Base-by-base conservation (phyloP, 805 yeast species). In the Schizosaccharomyces japonicus region DNA sequence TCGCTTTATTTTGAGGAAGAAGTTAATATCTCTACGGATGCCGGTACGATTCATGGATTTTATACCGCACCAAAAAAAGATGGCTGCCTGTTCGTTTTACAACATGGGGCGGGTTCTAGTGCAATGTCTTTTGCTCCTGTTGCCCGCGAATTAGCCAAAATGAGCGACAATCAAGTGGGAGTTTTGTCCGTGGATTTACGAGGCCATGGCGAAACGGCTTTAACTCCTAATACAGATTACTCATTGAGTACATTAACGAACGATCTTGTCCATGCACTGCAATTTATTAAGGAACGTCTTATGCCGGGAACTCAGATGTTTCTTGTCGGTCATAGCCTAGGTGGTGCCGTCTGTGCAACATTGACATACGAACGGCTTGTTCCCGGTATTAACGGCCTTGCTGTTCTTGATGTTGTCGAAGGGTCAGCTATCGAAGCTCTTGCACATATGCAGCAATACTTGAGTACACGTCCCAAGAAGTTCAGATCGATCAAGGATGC, bases 41-140 rank as follows among this genome's bases (percentile, higher is more conserved):
- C n/a, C 13, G 46, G 46, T 15, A 44, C 50, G 5, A 72, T 75
- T 56, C 71, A 76, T 50, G 70, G 75, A 0, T 80, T 75, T 57
- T 80, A 67, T 53, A 64, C 64, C 6, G 65, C 72, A 0, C 85
- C 93, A 0, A 50, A 54, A 5, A 48, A 54, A 0, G 55, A 57
- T 0, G 57, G 66, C 0, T 83, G 92, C 0, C 55, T 83, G 1
- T 75, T 80, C 54, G 63, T 90, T 1, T 75, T 76, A 53, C 90
- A 82, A 53, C 99, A 90, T 60, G 99, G 99, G 2, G 95, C 95
- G 1, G 98, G 96, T 0, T 84, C 95, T 0, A 72, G 81, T 1
- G 83, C 79, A 0, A 63, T 81, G 62, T 69, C 95, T 1, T 90
- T 80, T 63, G 80, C 81, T 0, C 40, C 46, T 4, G 19, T 50